Percentiles rank a stretch among this genome's conserved stretches.
Conservation (phyloP, 768 basidiomycete genomes). For the Suillus sp. region DNA sequence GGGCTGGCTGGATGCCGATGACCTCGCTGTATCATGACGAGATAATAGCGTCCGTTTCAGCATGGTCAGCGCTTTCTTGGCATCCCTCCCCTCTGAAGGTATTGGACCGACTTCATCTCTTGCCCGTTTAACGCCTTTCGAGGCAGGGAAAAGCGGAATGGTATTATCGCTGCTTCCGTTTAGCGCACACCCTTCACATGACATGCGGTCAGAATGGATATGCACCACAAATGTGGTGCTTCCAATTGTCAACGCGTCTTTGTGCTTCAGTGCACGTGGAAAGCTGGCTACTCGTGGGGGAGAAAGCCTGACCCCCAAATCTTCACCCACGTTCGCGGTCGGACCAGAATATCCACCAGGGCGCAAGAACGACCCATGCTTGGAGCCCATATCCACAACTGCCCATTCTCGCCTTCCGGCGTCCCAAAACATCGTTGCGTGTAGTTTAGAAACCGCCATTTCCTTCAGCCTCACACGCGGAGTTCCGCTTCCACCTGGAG, state of each 20-base stretch:
- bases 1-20: slow-evolving; percentile 19
- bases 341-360: slow-evolving; percentile 23
- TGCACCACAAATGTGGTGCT: slow-evolving; percentile 72
- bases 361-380: slow-evolving; percentile 77
- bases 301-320: slow-evolving; percentile 55
- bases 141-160: slow-evolving; percentile 53
- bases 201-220: slow-evolving; percentile 60
- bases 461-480: slow-evolving; percentile 79
- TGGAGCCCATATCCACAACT: slow-evolving; percentile 83
- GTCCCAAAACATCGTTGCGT: slow-evolving; percentile 78
- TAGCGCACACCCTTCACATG: slow-evolving; percentile 63
- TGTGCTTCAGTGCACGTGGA: slow-evolving; percentile 62
- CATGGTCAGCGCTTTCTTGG: slow-evolving; percentile 65
- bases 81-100: slow-evolving; percentile 41
- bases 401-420: slow-evolving; percentile 60
- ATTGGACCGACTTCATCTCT: slow-evolving; percentile 15
- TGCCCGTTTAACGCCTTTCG: slow-evolving; percentile 26
- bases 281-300: slow-evolving; percentile 67
- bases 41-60: slow-evolving; percentile 67
- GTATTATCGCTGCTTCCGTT: slow-evolving; percentile 44
- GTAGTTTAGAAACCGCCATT: slow-evolving; percentile 81
- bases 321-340: slow-evolving; percentile 22
- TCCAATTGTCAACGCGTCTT: slow-evolving; percentile 68
- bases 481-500: slow-evolving; percentile 48
- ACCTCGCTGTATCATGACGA: slow-evolving; percentile 37